Evolutionary conservation across 495 filamentous ascomycete genomes (phyloP), one percentile per base, ranked within the genome.

Genomic region (Penicillium macrosclerotiorum): DNA sequence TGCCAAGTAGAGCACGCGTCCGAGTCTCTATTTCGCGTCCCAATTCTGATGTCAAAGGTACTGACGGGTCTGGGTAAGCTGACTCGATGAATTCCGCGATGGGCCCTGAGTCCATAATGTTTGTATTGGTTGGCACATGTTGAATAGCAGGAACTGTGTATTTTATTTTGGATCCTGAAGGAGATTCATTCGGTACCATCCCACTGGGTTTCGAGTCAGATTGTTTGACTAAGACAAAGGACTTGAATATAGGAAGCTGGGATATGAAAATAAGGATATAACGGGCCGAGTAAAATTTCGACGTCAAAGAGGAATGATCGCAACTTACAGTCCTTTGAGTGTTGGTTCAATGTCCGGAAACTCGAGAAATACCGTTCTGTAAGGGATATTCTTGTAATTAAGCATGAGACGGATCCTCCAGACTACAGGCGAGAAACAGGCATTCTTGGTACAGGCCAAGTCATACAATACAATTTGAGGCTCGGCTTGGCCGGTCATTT

Each of bases 381-480:
- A 71, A 22, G 63, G 56, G 20, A 71, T 65, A 24, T 49, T 46
- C 40, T 72, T 72, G 42, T 69, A 71, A 45, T 72, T 72, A 19
- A 72, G 67, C 57, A 73, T 66, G 12, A 73, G 49, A 51, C 67
- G 68, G 43, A 72, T 69, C 30, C 68, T 65, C 65, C 67, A 73
- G 36, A 67, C 67, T 32, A 51, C 53, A 8, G 69, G 69, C 33
- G 68, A 72, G 51, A 70, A 69, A 46, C 68, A 68, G 45, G 57
- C 42, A 25, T 59, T 55, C 55, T 70, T 65, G 42, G 47, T 62
- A 51, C 60, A 65, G 42, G 69, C 67, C 40, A 72, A 50, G 47
- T 73, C 69, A 34, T 69, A 70, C 20, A 72, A 39, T 32, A 71
- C 50, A 51, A 73, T 68, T 34, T 70, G 56, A 27, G 64, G 52